Evolutionary conservation across 768 basidiomycete species (phyloP), one percentile per base, ranked within the genome.

Genomic region (Boletus pseudopeckii): DNA sequence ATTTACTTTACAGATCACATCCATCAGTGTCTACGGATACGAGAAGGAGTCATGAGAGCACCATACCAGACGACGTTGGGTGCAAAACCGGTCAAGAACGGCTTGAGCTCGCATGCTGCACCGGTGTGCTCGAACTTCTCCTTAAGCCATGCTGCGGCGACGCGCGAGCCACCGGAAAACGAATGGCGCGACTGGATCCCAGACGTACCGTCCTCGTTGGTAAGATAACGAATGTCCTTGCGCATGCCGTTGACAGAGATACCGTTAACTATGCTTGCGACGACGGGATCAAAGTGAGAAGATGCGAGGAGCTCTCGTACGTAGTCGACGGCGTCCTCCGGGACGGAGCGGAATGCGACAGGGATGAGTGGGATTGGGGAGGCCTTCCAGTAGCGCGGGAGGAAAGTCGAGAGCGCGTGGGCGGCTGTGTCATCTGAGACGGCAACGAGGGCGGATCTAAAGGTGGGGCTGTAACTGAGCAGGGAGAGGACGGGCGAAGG

Each of bases 11-110:
- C 7, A 11, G 32, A 26, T 18, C 14, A 26, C 26, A 45, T 30
- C 7, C 26, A 34, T 62, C 50, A 34, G 36, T 28, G 33, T 34
- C 52, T 28, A 48, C 18, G n/a, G 14, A 15, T 14, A 18, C 14
- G 15, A 22, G 17, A 33, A 20, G 13, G 14, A 28, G 11, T 14
- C 6, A 11, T 4, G 4, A 40, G 7, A 13, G 9, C 8, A 34
- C 4, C 45, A 4, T 75, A 92, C 85, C 92, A 96, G 53, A 96
- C 78, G 42, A 96, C 86, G 64, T 96, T 92, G 10, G 94, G 93
- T 4, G 90, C 79, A 65, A 91, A 94, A 7, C 88, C 90, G 14
- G 40, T 9, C 26, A 85, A 68, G 79, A 93, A 97, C 0, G 74
- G 64, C 60, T 76, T 75, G 28, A 92, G 76, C 53, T 79, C 76